phyloP scores from a whole-genome alignment of 139 green algal genomes.

The Desmodesmus armatus region DNA sequence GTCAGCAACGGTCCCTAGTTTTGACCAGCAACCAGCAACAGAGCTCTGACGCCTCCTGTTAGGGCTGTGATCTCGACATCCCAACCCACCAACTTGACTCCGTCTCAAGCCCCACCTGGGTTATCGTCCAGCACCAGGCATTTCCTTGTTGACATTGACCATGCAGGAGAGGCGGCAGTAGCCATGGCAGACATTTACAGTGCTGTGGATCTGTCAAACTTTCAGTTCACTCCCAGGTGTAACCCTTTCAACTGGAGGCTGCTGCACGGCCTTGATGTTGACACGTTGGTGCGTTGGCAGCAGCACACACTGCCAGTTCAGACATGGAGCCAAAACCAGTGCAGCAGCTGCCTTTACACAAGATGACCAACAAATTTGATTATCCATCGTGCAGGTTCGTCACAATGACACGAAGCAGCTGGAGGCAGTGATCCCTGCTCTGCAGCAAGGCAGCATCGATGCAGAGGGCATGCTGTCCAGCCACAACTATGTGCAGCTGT shows the following conservation, averaged over 20 bases:
- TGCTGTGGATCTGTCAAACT: conserved; percentile 42
- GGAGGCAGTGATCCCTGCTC: conserved; percentile 9
- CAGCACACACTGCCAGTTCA: too few species aligned
- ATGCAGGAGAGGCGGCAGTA: not conserved
- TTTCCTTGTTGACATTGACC: too few species aligned
- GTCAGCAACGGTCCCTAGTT: too few species aligned
- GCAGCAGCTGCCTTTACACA: not conserved
- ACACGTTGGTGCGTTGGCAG: conserved; percentile 55
- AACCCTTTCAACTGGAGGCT: conserved; percentile 67
- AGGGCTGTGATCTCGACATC: too few species aligned
- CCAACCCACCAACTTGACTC: too few species aligned
- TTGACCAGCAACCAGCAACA: too few species aligned
- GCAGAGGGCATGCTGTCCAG: conserved; percentile 5
- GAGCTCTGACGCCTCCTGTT: too few species aligned
- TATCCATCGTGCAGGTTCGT: conserved; percentile 22
- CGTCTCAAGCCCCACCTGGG: too few species aligned
- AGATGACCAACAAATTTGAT: not conserved
- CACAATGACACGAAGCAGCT: conserved; percentile 1
- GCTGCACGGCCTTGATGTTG: conserved; percentile 71
- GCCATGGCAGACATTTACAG: conserved; percentile 34
- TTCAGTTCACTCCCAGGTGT: conserved; percentile 49
- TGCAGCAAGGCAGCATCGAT: conserved; percentile 16
- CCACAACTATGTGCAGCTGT: conserved; percentile 44
- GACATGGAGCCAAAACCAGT: too few species aligned
- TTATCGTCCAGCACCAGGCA: too few species aligned